These are phyloP conservation scores for Diaporthe amygdali DNA, from an alignment of 2,329 filamentous ascomycete genomes.

Conservation along the genomic window DNA sequence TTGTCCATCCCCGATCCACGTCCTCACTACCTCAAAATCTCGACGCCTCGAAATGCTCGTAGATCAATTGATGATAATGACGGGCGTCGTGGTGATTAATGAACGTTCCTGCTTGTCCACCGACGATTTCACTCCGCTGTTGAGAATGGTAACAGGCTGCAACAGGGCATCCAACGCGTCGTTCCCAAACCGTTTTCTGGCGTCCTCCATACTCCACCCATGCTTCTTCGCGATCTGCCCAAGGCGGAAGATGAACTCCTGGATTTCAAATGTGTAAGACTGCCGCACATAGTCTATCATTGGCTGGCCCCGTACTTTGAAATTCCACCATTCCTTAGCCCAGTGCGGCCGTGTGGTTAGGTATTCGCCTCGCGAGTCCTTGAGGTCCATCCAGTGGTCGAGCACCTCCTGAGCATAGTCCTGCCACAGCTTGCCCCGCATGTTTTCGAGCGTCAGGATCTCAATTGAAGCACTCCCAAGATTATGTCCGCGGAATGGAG, in stretches of 20 bases:
- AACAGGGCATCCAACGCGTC: slow-evolving; percentile 41
- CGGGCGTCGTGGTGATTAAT: neutral
- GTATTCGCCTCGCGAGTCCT: slow-evolving; percentile 35
- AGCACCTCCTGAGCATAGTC: slow-evolving; percentile 46
- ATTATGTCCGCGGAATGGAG: slow-evolving; percentile 46
- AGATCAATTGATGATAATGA: neutral
- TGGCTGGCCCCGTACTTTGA: slow-evolving; percentile 36
- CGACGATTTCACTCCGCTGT: neutral
- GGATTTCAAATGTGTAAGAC: slow-evolving; percentile 45
- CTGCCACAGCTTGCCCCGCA: slow-evolving; percentile 42
- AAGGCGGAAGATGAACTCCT: slow-evolving; percentile 40
- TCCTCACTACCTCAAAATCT: too few species aligned
- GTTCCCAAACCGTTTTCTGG: slow-evolving; percentile 46
- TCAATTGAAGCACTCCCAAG: slow-evolving; percentile 49
- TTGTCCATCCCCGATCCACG: too few species aligned
- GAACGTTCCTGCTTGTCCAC: neutral
- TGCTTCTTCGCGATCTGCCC: slow-evolving; percentile 42
- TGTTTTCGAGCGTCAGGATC: slow-evolving; percentile 46
- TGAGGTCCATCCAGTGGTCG: slow-evolving; percentile 47
- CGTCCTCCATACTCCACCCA: slow-evolving; percentile 44
- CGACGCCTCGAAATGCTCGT: neutral
- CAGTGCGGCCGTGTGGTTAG: slow-evolving; percentile 48
- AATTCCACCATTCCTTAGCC: slow-evolving; percentile 51
- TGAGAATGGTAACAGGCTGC: neutral
- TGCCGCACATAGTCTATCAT: slow-evolving; percentile 39